Evolutionary conservation across 2,329 filamentous ascomycete species (phyloP).

Genomic region (Diaporthe sp.): DNA sequence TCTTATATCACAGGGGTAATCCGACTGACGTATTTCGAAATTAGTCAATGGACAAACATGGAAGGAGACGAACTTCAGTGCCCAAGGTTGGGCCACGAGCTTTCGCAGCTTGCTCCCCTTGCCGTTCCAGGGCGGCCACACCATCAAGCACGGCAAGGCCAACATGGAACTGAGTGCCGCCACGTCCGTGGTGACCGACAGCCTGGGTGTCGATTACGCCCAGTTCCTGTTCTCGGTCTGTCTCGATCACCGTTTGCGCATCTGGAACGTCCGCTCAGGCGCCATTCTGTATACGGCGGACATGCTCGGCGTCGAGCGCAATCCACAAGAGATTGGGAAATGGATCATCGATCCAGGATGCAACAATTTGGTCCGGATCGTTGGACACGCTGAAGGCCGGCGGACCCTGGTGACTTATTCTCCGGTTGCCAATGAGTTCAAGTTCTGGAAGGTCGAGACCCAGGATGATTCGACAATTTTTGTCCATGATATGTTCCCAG

Average conservation of each 20-base stretch:
- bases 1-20: too few relatives aligned
- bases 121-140: conserved; percentile 75
- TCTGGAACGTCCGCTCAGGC: conserved; percentile 90
- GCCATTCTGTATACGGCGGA: conserved; percentile 84
- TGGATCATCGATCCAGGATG: conserved; percentile 86
- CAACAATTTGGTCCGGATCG: conserved; percentile 80
- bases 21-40: conserved; percentile 10
- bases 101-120: conserved; percentile 77
- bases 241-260: conserved; percentile 88
- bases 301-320: conserved; percentile 76
- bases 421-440: conserved; percentile 90
- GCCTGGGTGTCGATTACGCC: conserved; percentile 63
- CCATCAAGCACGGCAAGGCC: conserved; percentile 72
- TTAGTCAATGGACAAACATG: conserved; percentile 60
- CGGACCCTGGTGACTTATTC: conserved; percentile 84
- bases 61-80: conserved; percentile 81
- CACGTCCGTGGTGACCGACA: conserved; percentile 71
- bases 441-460: conserved; percentile 85
- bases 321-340: conserved; percentile 78
- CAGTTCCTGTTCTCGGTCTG: conserved; percentile 83
- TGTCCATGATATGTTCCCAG: conserved; percentile 80
- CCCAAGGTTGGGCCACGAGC: conserved; percentile 79
- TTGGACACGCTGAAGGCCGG: conserved; percentile 69
- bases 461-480: conserved; percentile 74
- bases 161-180: conserved; percentile 78